Base-by-base conservation (phyloP, 352 stramenopile genomes). In the Globisporangium megalacanthum region DNA sequence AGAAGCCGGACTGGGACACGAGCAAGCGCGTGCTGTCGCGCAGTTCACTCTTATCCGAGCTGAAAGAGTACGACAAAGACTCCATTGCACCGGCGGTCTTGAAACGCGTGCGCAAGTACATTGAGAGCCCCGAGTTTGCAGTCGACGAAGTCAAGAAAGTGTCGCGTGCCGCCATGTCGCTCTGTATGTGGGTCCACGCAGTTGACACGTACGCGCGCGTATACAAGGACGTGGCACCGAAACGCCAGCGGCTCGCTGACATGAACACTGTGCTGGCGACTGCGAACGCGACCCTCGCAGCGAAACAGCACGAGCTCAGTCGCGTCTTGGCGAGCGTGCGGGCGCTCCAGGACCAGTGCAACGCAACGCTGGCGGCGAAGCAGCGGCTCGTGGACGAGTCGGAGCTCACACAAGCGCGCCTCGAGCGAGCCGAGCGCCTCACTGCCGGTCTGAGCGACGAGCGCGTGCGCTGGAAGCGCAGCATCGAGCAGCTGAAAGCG, bases 101-200 rank as follows among this genome's bases (percentile, higher is more conserved):
- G n/a, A 93, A 90, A 49, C 75, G 62, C 31, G 69, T 95, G 11
- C 82, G 78, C 4, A 88, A 83, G 68, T 95, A 95, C 41, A 90
- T 95, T 31, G 77, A 93, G 1, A 88, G 81, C 49, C 81, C 83
- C 1, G 85, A 93, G 19, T 93, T 95, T 56, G 74, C 79, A 1
- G 73, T 93, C 11, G 81, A 93, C 17, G 83, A 91, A 62, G 82
- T 94, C 2, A 89, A 80, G 60, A 92, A 94, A 53, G 83, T 92
- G 6, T 94, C 80, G 6, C 66, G 69, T 17, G 86, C 86, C 0
- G 85, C 85, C 3, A 87, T 87, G 74, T 89, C 79, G n/a, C 56
- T 96, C 29, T 95, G 86, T 31, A 95, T 94, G 83, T 96, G 84
- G 84, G 80, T 94, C 17, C 82, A 92, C 61, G 86, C 86, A 0